Evolutionary conservation across 352 stramenopile genomes (phyloP).

Genomic region (Globisporangium parvum): DNA sequence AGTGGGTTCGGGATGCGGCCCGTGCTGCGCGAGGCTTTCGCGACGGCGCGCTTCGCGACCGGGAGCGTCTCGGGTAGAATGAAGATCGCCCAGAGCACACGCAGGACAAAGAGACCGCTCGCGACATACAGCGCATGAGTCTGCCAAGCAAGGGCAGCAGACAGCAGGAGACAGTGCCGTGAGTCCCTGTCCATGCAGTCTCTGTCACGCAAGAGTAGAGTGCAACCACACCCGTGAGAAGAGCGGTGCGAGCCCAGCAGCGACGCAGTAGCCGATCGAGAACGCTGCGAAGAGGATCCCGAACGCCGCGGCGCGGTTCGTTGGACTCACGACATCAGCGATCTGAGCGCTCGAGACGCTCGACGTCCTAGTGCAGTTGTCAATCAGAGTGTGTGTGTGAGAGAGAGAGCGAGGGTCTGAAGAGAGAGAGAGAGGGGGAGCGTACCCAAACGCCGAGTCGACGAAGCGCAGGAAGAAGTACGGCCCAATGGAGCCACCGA

Average conservation of each 20-base stretch:
- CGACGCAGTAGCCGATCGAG: slow-evolving; percentile 51
- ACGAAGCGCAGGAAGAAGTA: slow-evolving; percentile 59
- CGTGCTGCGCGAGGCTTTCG: slow-evolving; percentile 4
- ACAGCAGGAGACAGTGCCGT: too few species aligned
- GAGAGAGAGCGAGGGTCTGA: too few species aligned
- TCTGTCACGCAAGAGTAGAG: neutral
- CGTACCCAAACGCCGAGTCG: slow-evolving; percentile 47
- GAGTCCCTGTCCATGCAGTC: neutral
- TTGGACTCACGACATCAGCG: slow-evolving; percentile 48
- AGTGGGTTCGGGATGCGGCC: slow-evolving; percentile 44
- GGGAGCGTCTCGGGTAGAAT: slow-evolving; percentile 59
- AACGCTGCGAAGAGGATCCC: slow-evolving; percentile 48
- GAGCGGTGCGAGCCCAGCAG: slow-evolving; percentile 42
- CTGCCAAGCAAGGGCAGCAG: slow-evolving; percentile 12
- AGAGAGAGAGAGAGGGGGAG: too few species aligned
- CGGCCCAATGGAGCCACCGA: slow-evolving; percentile 41
- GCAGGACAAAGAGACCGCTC: slow-evolving; percentile 35
- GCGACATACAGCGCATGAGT: slow-evolving; percentile 42
- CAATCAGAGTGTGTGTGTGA: neutral
- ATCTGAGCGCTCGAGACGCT: slow-evolving; percentile 53
- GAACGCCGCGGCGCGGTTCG: slow-evolving; percentile 49
- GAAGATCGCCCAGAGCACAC: slow-evolving; percentile 47
- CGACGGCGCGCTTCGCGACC: slow-evolving; percentile 21
- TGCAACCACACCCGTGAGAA: slow-evolving; percentile 32
- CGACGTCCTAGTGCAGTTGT: slow-evolving; percentile 25